phyloP scores from a whole-genome alignment of 768 basidiomycete species.

The Leccinum variicolor region DNA sequence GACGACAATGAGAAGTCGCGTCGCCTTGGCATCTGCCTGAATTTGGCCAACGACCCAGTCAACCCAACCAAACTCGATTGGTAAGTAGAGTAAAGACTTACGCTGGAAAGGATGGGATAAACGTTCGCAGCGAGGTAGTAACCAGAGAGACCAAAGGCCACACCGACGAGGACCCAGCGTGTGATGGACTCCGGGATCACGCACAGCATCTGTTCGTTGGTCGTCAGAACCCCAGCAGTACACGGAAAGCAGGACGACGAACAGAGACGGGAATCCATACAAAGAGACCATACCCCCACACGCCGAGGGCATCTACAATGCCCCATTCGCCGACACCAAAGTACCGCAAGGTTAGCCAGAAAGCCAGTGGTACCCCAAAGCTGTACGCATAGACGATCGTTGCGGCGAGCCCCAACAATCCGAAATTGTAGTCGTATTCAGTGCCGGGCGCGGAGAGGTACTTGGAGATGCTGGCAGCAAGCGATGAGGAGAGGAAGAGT shows the following conservation, averaged over 20 bases:
- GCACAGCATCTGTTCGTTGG: slow-evolving; percentile 64
- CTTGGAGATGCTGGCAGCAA: slow-evolving; percentile 82
- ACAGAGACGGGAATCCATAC: slow-evolving; percentile 89
- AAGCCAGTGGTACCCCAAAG: slow-evolving; percentile 69
- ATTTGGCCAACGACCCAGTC: background rate
- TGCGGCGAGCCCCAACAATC: slow-evolving; percentile 76
- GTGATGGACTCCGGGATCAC: slow-evolving; percentile 81
- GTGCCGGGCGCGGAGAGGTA: slow-evolving; percentile 66
- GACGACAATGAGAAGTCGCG: slow-evolving; percentile 76
- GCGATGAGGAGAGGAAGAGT: slow-evolving; percentile 90
- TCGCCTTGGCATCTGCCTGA: slow-evolving; percentile 84
- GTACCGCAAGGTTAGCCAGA: slow-evolving; percentile 86
- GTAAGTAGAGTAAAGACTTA: slow-evolving; percentile 36
- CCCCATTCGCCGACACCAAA: slow-evolving; percentile 89
- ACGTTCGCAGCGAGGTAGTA: slow-evolving; percentile 83
- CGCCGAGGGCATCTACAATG: slow-evolving; percentile 73
- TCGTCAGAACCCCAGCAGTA: background rate
- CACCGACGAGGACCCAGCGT: slow-evolving; percentile 74
- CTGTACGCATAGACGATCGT: slow-evolving; percentile 87
- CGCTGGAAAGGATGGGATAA: slow-evolving; percentile 85
- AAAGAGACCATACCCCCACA: slow-evolving; percentile 82
- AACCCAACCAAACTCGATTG: background rate
- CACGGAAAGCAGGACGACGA: slow-evolving; percentile 24
- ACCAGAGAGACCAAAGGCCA: slow-evolving; percentile 78
- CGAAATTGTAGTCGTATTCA: slow-evolving; percentile 80